Conservation (phyloP, 2,329 filamentous ascomycete genomes). For the Coniochaeta ligniaria region DNA sequence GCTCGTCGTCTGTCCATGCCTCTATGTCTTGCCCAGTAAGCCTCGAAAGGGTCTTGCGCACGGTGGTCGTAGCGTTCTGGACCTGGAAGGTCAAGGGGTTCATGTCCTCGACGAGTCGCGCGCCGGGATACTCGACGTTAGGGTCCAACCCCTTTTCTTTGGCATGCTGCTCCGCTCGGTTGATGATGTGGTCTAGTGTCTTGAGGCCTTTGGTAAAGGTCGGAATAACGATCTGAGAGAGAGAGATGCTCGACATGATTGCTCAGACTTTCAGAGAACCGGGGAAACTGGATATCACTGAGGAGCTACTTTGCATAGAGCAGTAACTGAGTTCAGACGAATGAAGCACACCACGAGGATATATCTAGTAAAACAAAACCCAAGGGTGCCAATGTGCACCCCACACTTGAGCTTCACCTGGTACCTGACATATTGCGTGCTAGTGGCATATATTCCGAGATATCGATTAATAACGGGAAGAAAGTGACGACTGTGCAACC, state of each 20-base stretch:
- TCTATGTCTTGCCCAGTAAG: slow-evolving; percentile 15
- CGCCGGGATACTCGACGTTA: slow-evolving; percentile 16
- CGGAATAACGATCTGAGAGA: slow-evolving; percentile 18
- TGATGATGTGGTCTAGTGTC: slow-evolving; percentile 20
- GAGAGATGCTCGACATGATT: slow-evolving; percentile 15
- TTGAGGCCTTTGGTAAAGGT: slow-evolving; percentile 21
- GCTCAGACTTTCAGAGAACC: not conserved
- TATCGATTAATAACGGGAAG: not conserved
- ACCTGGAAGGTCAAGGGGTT: slow-evolving; percentile 25
- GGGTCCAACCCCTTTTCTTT: slow-evolving; percentile 15
- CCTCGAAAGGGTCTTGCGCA: slow-evolving; percentile 17
- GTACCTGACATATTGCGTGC: not conserved
- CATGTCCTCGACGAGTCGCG: slow-evolving; percentile 23
- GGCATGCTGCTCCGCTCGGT: slow-evolving; percentile 16
- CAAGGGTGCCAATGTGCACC: not conserved
- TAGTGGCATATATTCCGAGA: not conserved
- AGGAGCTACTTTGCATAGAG: not conserved
- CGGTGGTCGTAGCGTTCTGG: slow-evolving; percentile 20
- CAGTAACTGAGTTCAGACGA: not conserved
- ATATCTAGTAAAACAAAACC: not conserved
- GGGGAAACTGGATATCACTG: not conserved
- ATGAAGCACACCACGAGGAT: not conserved
- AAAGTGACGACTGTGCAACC: not conserved
- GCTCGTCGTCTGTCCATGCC: slow-evolving; percentile 13
- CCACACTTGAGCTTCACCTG: not conserved